Conservation (phyloP, 2,329 filamentous ascomycete genomes). For the Berkeleyomyces rouxiae region DNA sequence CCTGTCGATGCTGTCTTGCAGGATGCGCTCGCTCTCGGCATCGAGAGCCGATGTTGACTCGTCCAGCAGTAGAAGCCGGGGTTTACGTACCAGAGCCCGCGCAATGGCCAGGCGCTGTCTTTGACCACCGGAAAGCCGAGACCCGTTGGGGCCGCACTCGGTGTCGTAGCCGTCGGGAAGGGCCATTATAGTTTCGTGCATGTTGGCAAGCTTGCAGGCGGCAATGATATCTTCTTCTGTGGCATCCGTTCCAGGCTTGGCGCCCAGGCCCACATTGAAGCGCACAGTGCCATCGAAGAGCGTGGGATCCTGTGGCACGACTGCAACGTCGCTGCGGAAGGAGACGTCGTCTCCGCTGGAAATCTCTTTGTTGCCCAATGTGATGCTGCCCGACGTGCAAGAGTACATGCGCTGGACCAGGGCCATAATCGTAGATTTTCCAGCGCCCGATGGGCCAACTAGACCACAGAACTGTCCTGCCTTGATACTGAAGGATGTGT, state of each 20-base stretch:
- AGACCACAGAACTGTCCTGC: slow-evolving; percentile 46
- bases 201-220: slow-evolving; percentile 51
- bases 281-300: slow-evolving; percentile 39
- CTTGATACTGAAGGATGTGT: slow-evolving; percentile 38
- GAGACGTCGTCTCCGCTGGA: slow-evolving; percentile 24
- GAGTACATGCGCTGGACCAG: slow-evolving; percentile 35
- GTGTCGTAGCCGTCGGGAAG: slow-evolving; percentile 52
- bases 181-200: slow-evolving; percentile 48
- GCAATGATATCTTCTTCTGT: slow-evolving; percentile 45
- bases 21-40: slow-evolving; percentile 45
- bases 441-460: slow-evolving; percentile 48
- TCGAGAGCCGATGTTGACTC: slow-evolving; percentile 71
- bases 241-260: slow-evolving; percentile 35
- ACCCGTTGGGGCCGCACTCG: slow-evolving; percentile 53
- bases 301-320: slow-evolving; percentile 42
- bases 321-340: slow-evolving; percentile 36
- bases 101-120: slow-evolving; percentile 66
- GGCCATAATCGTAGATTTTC: slow-evolving; percentile 49
- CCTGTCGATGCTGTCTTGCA: slow-evolving; percentile 49
- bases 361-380: slow-evolving; percentile 32
- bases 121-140: slow-evolving; percentile 62
- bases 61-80: slow-evolving; percentile 59
- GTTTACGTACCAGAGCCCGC: slow-evolving; percentile 54
- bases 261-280: slow-evolving; percentile 40
- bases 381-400: slow-evolving; percentile 25